A percentile compares a stretch with the other conserved stretches of the same genome.
phyloP scores from a whole-genome alignment of 257 asterid genomes.

The Jacaranda mimosifolia region DNA sequence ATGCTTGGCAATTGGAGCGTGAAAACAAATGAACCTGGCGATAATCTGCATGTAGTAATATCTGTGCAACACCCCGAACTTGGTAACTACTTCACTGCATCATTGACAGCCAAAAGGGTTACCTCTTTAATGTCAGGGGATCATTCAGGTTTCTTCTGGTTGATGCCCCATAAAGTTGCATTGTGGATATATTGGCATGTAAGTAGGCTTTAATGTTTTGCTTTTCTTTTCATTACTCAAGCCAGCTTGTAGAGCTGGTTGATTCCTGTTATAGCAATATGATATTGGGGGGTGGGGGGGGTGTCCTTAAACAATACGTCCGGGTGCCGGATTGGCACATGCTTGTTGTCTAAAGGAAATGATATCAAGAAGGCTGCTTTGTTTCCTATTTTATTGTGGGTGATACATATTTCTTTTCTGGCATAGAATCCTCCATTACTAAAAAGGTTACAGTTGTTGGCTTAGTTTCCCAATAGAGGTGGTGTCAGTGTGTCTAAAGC shows the following conservation, averaged over 20 bases:
- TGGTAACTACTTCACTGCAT: constrained; percentile 93
- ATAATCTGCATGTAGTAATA: constrained; percentile 67
- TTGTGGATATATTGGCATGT: constrained; percentile 98
- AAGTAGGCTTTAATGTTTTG: constrained; percentile 37
- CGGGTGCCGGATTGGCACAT: neutral
- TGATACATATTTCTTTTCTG: neutral
- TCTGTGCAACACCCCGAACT: constrained; percentile 85
- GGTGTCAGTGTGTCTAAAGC: neutral
- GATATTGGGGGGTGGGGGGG: no score
- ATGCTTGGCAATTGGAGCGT: constrained; percentile 90
- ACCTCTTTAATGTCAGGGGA: constrained; percentile 47
- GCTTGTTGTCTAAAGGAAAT: constrained; percentile 1
- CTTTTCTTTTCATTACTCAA: constrained; percentile 1
- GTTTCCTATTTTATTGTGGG: neutral
- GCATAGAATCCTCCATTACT: neutral
- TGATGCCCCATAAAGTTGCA: constrained; percentile 98
- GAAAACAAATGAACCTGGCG: constrained; percentile 71
- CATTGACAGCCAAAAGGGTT: constrained; percentile 81
- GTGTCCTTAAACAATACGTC: neutral
- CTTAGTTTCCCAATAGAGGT: neutral
- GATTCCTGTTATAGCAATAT: constrained; percentile 4
- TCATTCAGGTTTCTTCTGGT: constrained; percentile 82
- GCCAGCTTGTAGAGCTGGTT: neutral
- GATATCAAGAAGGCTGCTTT: neutral
- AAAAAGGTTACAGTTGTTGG: neutral